phyloP scores from a whole-genome alignment of 371 early-diverging fungal species.

The Mortierella sp. region DNA sequence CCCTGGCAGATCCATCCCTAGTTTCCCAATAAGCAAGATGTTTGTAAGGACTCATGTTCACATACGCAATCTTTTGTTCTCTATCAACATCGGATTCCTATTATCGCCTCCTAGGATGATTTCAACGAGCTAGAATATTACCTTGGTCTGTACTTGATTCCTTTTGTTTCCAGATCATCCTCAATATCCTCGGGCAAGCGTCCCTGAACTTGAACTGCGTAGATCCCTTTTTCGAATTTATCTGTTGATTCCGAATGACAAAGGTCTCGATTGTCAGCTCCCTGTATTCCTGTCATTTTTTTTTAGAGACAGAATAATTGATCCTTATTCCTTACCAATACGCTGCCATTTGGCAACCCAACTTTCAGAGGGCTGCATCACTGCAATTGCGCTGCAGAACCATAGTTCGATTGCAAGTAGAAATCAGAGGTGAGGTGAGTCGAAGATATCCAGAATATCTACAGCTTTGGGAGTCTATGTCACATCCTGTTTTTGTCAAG shows the following conservation, averaged over 20 bases:
- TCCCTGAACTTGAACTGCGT: slow-evolving; percentile 94
- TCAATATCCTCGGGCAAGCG: slow-evolving; percentile 89
- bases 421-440: slow-evolving; percentile 1
- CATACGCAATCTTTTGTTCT: too few species aligned
- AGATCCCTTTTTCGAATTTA: slow-evolving; percentile 86
- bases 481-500: background rate
- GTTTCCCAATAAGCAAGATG: background rate
- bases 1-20: slow-evolving; percentile 56
- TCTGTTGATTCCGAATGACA: slow-evolving; percentile 60
- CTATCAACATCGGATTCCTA: too few species aligned
- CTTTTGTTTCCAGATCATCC: slow-evolving; percentile 81
- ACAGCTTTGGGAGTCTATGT: background rate
- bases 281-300: background rate
- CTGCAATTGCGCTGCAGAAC: slow-evolving; percentile 76
- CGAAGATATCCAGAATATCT: too few species aligned
- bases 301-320: background rate
- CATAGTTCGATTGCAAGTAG: background rate
- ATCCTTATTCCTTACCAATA: slow-evolving; percentile 64
- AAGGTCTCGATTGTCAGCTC: background rate
- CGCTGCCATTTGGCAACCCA: slow-evolving; percentile 95
- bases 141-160: slow-evolving; percentile 87
- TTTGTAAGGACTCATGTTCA: too few species aligned
- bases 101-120: background rate
- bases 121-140: slow-evolving; percentile 5
- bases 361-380: slow-evolving; percentile 83